A percentile compares a stretch with the other conserved stretches of the same genome.
Evolutionary conservation across 2,329 filamentous ascomycete genomes (phyloP).

Genomic region (Teratosphaeriaceae sp.): DNA sequence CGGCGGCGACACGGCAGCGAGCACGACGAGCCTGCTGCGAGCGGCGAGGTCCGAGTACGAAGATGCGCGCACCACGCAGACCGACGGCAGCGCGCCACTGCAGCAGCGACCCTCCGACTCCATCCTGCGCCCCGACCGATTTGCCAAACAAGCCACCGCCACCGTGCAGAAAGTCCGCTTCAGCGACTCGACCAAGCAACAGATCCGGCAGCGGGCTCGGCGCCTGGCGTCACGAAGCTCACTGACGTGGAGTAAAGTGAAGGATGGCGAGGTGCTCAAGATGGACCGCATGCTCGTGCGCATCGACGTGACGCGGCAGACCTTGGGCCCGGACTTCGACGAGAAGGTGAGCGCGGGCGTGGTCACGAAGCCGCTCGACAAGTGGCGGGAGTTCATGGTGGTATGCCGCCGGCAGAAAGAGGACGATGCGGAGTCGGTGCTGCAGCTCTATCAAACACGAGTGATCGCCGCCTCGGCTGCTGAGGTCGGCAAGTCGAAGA

Average conservation of each 20-base stretch:
- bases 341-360: constrained; percentile 57
- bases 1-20: constrained; percentile 14
- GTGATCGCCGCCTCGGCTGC: constrained; percentile 51
- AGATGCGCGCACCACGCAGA: background rate
- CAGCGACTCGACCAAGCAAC: constrained; percentile 24
- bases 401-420: constrained; percentile 54
- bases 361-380: constrained; percentile 52
- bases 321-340: constrained; percentile 53
- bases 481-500: constrained; percentile 47
- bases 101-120: constrained; percentile 8
- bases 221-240: constrained; percentile 23
- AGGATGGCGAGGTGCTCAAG: constrained; percentile 58
- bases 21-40: constrained; percentile 23
- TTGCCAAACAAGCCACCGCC: constrained; percentile 9
- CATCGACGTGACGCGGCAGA: constrained; percentile 46
- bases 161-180: constrained; percentile 22
- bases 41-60: background rate
- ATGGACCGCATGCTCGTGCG: constrained; percentile 63
- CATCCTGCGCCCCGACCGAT: constrained; percentile 12
- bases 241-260: constrained; percentile 29
- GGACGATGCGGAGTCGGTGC: constrained; percentile 39
- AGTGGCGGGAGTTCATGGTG: constrained; percentile 58
- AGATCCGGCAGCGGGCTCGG: constrained; percentile 24
- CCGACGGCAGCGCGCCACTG: constrained; percentile 3
- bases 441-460: constrained; percentile 30